phyloP scores from a whole-genome alignment of 352 stramenopile species.

The Phytopythium helicoides region DNA sequence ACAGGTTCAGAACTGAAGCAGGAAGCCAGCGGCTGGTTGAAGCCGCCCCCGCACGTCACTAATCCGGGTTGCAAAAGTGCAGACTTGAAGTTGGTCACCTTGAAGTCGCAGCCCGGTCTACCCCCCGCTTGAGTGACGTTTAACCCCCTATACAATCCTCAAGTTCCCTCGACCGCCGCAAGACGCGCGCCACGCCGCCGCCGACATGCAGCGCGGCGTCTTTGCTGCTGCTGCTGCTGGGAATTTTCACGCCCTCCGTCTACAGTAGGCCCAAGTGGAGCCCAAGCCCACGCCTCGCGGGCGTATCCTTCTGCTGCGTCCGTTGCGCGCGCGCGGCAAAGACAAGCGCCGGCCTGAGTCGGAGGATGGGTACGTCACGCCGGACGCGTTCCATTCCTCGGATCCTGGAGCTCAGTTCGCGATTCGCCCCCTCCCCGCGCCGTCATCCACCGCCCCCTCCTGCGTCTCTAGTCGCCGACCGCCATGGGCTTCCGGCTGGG shows the following conservation, averaged over 20 bases:
- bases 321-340: neutral
- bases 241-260: neutral
- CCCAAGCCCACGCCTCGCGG: too few species aligned
- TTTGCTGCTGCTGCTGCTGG: neutral
- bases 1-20: too few species aligned
- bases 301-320: neutral
- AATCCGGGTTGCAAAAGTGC: conserved; percentile 1
- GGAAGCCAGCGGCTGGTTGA: too few species aligned
- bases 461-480: neutral
- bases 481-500: conserved; percentile 26
- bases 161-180: neutral
- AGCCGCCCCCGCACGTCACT: too few species aligned
- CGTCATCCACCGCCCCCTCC: neutral
- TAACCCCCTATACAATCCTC: neutral
- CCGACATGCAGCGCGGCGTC: neutral
- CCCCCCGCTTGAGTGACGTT: conserved; percentile 4
- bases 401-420: neutral
- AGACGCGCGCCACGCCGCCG: neutral
- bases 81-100: conserved; percentile 4
- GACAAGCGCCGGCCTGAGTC: neutral
- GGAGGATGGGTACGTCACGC: neutral
- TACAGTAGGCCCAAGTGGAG: too few species aligned
- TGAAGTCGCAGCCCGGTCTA: neutral
- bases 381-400: neutral
- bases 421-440: neutral